Conservation (phyloP, 1,139 yeast genomes). For the Suhomyces panamericanus region DNA sequence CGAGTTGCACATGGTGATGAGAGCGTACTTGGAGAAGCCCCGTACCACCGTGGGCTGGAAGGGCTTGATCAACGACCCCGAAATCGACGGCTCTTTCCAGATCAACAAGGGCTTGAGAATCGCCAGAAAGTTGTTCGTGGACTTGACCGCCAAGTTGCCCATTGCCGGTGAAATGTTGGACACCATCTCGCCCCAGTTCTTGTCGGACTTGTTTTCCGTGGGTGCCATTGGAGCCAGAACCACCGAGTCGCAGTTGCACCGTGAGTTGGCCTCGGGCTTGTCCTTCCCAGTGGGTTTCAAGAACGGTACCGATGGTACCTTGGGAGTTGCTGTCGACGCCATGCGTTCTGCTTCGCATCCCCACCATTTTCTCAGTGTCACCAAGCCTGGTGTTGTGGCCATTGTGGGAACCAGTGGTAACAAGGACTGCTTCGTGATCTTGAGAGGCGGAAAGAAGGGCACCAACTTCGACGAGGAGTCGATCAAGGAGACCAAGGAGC, state of each 20-base stretch:
- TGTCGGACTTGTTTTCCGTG: constrained; percentile 83
- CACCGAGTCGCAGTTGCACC: constrained; percentile 93
- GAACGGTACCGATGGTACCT: constrained; percentile 93
- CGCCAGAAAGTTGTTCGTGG: constrained; percentile 81
- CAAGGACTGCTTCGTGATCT: constrained; percentile 82
- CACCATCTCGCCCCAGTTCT: constrained; percentile 92
- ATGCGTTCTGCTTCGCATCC: constrained; percentile 89
- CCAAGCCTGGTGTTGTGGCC: constrained; percentile 89
- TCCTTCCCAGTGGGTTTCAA: constrained; percentile 98
- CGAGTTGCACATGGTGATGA: constrained; percentile 86
- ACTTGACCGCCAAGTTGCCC: constrained; percentile 73
- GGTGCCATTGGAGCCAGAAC: constrained; percentile 99
- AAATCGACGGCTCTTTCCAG: constrained; percentile 88
- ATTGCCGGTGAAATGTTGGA: constrained; percentile 98
- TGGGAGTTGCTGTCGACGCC: constrained; percentile 92
- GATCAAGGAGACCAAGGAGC: constrained; percentile 64
- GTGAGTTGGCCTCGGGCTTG: constrained; percentile 92
- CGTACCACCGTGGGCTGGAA: constrained; percentile 99
- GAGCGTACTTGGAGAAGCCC: constrained; percentile 97
- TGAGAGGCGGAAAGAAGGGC: constrained; percentile 93
- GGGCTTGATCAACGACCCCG: constrained; percentile 96
- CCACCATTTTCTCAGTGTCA: constrained; percentile 91
- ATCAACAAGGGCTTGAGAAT: constrained; percentile 92
- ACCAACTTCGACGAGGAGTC: constrained; percentile 83
- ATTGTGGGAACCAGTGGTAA: constrained; percentile 95